phyloP scores from a whole-genome alignment of 257 asterid species.

The Jacaranda copaia region DNA sequence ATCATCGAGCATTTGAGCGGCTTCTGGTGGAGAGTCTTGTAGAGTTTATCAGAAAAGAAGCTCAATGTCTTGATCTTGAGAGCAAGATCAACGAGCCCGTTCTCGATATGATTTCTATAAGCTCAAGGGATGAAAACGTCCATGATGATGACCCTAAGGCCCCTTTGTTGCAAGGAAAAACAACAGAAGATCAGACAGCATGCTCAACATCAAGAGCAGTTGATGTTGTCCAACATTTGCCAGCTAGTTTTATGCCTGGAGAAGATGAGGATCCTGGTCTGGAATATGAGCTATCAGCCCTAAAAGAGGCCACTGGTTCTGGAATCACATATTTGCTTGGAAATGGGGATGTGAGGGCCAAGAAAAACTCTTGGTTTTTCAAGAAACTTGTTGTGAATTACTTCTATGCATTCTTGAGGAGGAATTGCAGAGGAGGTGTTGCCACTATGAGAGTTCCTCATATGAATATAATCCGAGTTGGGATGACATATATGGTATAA shows the following conservation, averaged over 20 bases:
- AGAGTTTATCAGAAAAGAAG: slow-evolving; percentile 75
- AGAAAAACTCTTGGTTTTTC: slow-evolving; percentile 74
- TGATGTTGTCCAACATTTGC: slow-evolving; percentile 38
- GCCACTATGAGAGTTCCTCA: slow-evolving; percentile 96
- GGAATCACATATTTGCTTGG: slow-evolving; percentile 91
- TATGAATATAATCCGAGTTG: slow-evolving; percentile 75
- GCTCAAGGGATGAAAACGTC: slow-evolving; percentile 49
- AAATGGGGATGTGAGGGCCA: slow-evolving; percentile 87
- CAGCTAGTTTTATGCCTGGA: slow-evolving; percentile 56
- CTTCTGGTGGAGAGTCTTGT: slow-evolving; percentile 82
- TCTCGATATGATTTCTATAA: slow-evolving; percentile 51
- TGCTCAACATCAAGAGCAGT: background rate
- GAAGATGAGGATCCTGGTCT: slow-evolving; percentile 73
- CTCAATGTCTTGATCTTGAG: slow-evolving; percentile 76
- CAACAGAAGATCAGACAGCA: background rate
- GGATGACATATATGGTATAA: slow-evolving; percentile 84
- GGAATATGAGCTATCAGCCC: slow-evolving; percentile 85
- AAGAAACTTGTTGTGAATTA: slow-evolving; percentile 86
- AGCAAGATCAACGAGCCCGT: slow-evolving; percentile 39
- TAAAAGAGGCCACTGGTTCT: slow-evolving; percentile 72
- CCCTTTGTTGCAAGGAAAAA: slow-evolving; percentile 64
- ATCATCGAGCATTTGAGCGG: slow-evolving; percentile 81
- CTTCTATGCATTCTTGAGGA: slow-evolving; percentile 85
- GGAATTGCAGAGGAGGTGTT: slow-evolving; percentile 91
- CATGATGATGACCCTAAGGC: slow-evolving; percentile 53